These are phyloP conservation scores for Talinum fruticosum DNA, from an alignment of 148 eudicot genomes.

Conservation along the genomic window DNA sequence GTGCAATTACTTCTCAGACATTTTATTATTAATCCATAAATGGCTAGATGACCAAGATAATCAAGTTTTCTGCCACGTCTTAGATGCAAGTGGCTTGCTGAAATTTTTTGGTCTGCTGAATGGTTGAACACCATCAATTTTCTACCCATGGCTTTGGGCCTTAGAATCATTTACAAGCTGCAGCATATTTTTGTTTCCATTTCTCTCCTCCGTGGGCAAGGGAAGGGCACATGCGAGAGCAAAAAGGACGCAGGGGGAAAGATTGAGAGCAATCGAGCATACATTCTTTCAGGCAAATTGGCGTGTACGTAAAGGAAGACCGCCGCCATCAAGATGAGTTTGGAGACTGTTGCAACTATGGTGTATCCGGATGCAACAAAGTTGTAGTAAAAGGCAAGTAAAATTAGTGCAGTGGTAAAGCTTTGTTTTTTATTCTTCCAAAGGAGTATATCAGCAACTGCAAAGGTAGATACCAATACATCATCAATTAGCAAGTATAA, in stretches of 20 bases:
- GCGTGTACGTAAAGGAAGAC: slow-evolving; percentile 73
- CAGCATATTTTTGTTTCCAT: too few species aligned
- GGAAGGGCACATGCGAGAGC: background rate
- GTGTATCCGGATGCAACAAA: slow-evolving; percentile 69
- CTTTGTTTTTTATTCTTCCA: slow-evolving; percentile 78
- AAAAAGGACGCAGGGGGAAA: background rate
- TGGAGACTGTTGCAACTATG: slow-evolving; percentile 54
- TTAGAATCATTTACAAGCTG: too few species aligned
- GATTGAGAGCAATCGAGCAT: slow-evolving; percentile 24
- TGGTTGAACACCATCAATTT: too few species aligned
- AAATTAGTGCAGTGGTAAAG: slow-evolving; percentile 36
- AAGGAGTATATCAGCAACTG: slow-evolving; percentile 86
- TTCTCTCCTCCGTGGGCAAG: too few species aligned
- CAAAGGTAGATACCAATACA: slow-evolving; percentile 18
- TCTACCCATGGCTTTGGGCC: too few species aligned
- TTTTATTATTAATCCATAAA: too few species aligned
- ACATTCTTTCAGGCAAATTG: slow-evolving; percentile 67
- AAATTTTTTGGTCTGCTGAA: too few species aligned
- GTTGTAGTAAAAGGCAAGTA: slow-evolving; percentile 66
- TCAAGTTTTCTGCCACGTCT: too few species aligned
- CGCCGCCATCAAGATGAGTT: slow-evolving; percentile 47
- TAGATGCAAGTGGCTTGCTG: too few species aligned
- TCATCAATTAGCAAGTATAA: slow-evolving; percentile 12
- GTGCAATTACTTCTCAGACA: too few species aligned
- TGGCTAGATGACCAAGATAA: too few species aligned